phyloP scores from a whole-genome alignment of 371 early-diverging fungal genomes.

The Rhizopus delemar region DNA sequence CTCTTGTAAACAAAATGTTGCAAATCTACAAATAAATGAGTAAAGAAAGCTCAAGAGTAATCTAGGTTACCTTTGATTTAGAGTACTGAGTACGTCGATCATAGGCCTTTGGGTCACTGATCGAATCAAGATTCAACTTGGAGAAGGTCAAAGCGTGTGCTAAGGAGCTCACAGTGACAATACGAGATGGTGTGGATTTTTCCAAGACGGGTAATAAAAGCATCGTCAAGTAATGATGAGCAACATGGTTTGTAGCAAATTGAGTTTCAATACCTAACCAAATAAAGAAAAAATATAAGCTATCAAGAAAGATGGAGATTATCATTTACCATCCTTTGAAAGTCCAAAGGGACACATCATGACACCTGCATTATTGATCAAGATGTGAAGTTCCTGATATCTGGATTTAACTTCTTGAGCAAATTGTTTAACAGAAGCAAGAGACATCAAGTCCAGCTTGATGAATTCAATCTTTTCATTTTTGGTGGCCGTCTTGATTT shows the following conservation, averaged over 20 bases:
- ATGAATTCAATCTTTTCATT: conserved; percentile 44
- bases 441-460: conserved; percentile 56
- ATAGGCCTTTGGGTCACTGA: conserved; percentile 40
- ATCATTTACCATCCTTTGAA: conserved; percentile 55
- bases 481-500: conserved; percentile 46
- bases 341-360: conserved; percentile 60
- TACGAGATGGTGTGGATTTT: conserved; percentile 51
- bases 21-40: conserved; percentile 21
- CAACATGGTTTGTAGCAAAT: conserved; percentile 72
- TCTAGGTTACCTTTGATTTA: conserved; percentile 5
- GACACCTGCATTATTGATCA: conserved; percentile 63
- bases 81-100: not conserved
- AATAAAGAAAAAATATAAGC: too few species aligned
- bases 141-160: conserved; percentile 37
- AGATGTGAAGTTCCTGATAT: conserved; percentile 48
- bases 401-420: conserved; percentile 40
- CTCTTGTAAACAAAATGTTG: conserved; percentile 47
- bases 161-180: conserved; percentile 57
- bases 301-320: too few species aligned
- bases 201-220: conserved; percentile 65
- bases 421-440: conserved; percentile 49
- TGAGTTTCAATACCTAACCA: conserved; percentile 25
- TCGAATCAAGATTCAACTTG: conserved; percentile 30
- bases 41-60: not conserved
- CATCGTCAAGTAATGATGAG: conserved; percentile 71